A percentile compares a stretch with the other conserved stretches of the same genome.
Conservation (phyloP, 1,139 yeast species). For the Debaryomyces psychrophilus region DNA sequence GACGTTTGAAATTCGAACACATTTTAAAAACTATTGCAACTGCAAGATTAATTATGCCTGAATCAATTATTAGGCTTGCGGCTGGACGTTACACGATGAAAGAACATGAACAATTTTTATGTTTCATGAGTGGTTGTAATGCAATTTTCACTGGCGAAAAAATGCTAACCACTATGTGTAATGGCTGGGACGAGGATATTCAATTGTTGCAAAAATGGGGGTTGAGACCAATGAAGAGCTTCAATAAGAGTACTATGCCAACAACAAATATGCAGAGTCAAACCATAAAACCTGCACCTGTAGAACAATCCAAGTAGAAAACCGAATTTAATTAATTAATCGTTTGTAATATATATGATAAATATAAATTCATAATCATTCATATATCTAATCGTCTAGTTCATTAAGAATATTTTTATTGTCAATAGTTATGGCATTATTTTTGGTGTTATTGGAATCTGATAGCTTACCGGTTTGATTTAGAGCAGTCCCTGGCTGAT, state of each 20-base stretch:
- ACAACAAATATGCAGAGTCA: neutral
- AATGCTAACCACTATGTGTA: slow-evolving; percentile 83
- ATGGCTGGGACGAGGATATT: slow-evolving; percentile 83
- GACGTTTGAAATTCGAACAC: slow-evolving; percentile 57
- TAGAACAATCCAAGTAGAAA: too few relatives aligned
- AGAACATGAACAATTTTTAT: slow-evolving; percentile 72
- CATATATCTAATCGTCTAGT: slow-evolving; percentile 14
- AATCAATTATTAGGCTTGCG: slow-evolving; percentile 69
- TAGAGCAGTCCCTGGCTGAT: slow-evolving; percentile 21
- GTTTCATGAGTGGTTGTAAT: slow-evolving; percentile 79
- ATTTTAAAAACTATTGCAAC: slow-evolving; percentile 73
- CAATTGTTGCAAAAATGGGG: slow-evolving; percentile 74
- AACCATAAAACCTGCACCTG: neutral
- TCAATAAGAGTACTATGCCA: slow-evolving; percentile 17
- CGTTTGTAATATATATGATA: neutral
- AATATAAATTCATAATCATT: neutral
- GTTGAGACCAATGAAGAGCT: slow-evolving; percentile 65
- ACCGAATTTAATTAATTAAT: too few relatives aligned
- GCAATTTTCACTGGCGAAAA: slow-evolving; percentile 82
- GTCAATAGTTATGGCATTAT: slow-evolving; percentile 10
- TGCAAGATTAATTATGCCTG: slow-evolving; percentile 75
- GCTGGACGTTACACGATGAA: slow-evolving; percentile 85
- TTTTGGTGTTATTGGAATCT: slow-evolving; percentile 1
- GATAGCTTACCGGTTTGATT: slow-evolving; percentile 11
- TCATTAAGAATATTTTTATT: slow-evolving; percentile 18